Evolutionary conservation across 1,284 basidiomycete species (phyloP).

Genomic region (Pseudozyma sp.): DNA sequence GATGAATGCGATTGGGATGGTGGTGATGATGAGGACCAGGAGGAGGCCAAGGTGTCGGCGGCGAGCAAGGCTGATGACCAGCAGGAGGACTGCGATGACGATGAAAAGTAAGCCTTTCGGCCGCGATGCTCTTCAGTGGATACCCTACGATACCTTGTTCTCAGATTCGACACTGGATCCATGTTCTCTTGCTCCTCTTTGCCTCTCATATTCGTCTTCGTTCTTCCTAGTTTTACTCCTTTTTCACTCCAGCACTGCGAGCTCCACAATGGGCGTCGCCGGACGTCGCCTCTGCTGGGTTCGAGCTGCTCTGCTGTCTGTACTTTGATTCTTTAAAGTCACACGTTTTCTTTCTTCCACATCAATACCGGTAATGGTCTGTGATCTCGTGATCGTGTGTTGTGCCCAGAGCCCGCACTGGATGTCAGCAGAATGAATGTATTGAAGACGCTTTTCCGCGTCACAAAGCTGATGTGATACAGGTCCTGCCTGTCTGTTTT

Average conservation of each 20-base stretch:
- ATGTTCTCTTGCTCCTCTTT: not conserved
- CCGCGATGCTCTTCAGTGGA: too few species aligned
- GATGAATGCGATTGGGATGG: conserved; percentile 46
- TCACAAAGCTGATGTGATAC: not conserved
- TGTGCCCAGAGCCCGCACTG: too few species aligned
- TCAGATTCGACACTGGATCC: too few species aligned
- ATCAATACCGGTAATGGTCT: too few species aligned
- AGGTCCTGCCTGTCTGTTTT: not conserved
- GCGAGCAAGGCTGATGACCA: conserved; percentile 1
- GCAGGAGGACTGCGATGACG: conserved; percentile 11
- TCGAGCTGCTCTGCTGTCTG: not conserved
- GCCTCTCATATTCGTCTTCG: not conserved
- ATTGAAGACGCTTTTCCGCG: not conserved
- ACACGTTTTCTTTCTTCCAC: not conserved
- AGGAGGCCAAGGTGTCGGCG: conserved; percentile 14
- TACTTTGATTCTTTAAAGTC: conserved; percentile 2
- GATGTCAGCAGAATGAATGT: not conserved
- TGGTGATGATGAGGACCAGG: conserved; percentile 7
- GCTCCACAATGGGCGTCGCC: not conserved
- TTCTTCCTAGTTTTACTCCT: not conserved
- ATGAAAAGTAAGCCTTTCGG: not conserved
- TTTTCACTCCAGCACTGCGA: too few species aligned
- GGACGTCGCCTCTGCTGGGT: conserved; percentile 8
- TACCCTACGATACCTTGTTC: not conserved
- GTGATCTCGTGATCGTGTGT: too few species aligned